Conservation (phyloP, 768 basidiomycete genomes). For the Myochromella boudieri region DNA sequence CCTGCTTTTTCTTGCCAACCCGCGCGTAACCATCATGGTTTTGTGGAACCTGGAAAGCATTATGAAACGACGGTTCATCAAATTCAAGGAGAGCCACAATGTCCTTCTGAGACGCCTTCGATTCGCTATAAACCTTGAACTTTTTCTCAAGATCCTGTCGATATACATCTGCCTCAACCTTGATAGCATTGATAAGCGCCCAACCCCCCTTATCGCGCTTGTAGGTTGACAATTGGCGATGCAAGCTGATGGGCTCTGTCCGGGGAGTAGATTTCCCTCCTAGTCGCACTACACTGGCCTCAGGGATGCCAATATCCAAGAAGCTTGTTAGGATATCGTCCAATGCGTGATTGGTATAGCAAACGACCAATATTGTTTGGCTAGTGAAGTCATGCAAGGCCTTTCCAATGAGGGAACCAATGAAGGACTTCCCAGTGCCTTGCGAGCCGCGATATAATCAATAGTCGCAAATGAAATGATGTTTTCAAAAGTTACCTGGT, state of each 20-base stretch:
- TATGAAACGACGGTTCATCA: neutral
- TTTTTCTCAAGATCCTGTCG: neutral
- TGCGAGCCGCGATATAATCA: too few species aligned
- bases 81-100: neutral
- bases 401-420: conserved; percentile 67
- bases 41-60: neutral
- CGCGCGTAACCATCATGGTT: neutral
- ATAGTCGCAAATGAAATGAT: neutral
- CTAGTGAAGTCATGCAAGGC: conserved; percentile 47
- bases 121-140: neutral
- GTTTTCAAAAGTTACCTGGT: conserved; percentile 45
- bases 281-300: conserved; percentile 50
- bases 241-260: conserved; percentile 46
- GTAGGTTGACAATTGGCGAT: conserved; percentile 31
- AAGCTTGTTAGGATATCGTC: conserved; percentile 70
- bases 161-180: conserved; percentile 17
- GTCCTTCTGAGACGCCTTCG: neutral
- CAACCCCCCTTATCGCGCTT: conserved; percentile 34
- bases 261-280: conserved; percentile 52
- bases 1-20: neutral
- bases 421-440: conserved; percentile 79
- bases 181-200: conserved; percentile 40
- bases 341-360: conserved; percentile 75
- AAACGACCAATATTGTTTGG: conserved; percentile 62
- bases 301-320: conserved; percentile 56